A percentile compares a stretch with the other conserved stretches of the same genome.
These are phyloP conservation scores for Lachnellula cervina DNA, from an alignment of 2,329 filamentous ascomycete species.

Conservation along the genomic window DNA sequence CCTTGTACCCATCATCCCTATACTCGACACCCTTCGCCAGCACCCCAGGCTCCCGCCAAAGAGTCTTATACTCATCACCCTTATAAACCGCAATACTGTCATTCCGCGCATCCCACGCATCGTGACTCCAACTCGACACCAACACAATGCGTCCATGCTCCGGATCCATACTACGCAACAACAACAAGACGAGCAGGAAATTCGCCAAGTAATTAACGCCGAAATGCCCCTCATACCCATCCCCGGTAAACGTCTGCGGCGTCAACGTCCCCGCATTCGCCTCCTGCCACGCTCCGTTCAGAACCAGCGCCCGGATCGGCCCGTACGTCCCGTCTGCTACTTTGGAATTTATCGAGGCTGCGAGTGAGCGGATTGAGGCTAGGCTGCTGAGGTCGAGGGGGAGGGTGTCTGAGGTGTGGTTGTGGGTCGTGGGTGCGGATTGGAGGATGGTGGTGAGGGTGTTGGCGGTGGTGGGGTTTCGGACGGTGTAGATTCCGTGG, in stretches of 20 bases:
- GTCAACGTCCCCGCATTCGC: slow-evolving; percentile 14
- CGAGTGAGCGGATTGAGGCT: neutral
- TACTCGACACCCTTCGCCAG: slow-evolving; percentile 2
- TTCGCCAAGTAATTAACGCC: slow-evolving; percentile 32
- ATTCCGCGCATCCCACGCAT: slow-evolving; percentile 21
- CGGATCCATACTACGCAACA: slow-evolving; percentile 32
- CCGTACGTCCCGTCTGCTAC: slow-evolving; percentile 10
- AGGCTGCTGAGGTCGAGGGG: slow-evolving; percentile 5
- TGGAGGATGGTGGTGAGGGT: slow-evolving; percentile 1
- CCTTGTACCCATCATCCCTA: slow-evolving; percentile 7
- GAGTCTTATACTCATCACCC: slow-evolving; percentile 1
- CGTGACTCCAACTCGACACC: slow-evolving; percentile 31
- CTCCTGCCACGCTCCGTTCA: slow-evolving; percentile 14
- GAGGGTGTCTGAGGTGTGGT: neutral
- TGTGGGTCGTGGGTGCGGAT: neutral
- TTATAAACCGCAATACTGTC: slow-evolving; percentile 11
- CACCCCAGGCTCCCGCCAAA: neutral
- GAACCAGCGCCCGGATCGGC: slow-evolving; percentile 15
- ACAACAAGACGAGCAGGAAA: slow-evolving; percentile 30
- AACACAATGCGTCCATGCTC: slow-evolving; percentile 30
- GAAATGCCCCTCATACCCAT: slow-evolving; percentile 33
- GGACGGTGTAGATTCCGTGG: slow-evolving; percentile 20
- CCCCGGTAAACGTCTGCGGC: slow-evolving; percentile 27
- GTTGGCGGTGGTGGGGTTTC: neutral
- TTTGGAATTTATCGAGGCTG: slow-evolving; percentile 10